These are phyloP conservation scores for Rubia yunnanensis DNA, from an alignment of 257 asterid genomes.

Conservation along the genomic window DNA sequence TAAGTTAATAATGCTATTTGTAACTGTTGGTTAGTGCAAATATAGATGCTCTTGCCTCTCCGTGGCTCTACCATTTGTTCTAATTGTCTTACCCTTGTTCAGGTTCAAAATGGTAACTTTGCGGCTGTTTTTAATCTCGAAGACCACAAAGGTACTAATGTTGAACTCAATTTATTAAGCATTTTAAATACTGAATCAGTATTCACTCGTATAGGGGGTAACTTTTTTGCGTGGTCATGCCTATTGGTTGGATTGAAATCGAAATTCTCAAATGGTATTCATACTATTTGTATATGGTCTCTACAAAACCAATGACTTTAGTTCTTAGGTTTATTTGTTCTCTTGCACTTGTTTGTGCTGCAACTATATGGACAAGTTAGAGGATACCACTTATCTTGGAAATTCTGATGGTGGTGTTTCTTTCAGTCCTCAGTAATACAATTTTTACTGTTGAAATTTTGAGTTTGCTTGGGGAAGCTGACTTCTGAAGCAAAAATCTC, in stretches of 20 bases:
- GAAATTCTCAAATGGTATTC: background rate
- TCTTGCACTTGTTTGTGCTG: background rate
- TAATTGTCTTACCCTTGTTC: constrained; percentile 19
- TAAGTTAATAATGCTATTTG: background rate
- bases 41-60: background rate
- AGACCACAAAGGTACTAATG: constrained; percentile 77
- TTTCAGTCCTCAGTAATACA: background rate
- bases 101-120: constrained; percentile 80
- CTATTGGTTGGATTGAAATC: background rate
- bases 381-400: background rate
- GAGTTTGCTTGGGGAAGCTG: background rate
- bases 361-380: background rate
- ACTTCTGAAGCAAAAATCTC: background rate
- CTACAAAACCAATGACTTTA: background rate
- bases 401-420: background rate
- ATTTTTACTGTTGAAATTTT: background rate
- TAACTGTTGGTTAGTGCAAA: background rate
- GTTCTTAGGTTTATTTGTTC: background rate
- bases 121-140: constrained; percentile 84
- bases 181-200: background rate
- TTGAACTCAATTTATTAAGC: constrained; percentile 3
- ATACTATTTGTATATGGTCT: background rate
- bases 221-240: background rate
- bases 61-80: constrained; percentile 6
- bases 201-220: background rate